Base-by-base conservation (phyloP, 352 stramenopile species). In the Pythium phragmiticola region DNA sequence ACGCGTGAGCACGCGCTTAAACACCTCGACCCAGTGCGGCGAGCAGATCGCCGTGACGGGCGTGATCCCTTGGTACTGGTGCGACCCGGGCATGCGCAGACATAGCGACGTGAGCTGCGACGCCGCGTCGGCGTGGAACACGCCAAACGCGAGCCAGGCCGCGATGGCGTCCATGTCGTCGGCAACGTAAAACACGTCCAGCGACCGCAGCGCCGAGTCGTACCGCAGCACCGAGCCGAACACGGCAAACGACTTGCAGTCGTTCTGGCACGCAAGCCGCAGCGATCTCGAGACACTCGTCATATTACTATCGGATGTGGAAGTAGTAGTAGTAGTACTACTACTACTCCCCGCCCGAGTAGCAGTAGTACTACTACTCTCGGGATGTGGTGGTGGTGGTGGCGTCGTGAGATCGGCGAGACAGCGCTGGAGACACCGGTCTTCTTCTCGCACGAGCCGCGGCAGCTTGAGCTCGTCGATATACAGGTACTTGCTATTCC, bases 141-240 rank as follows among this genome's bases (percentile, higher is more conserved):
- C 36, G 2, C 60, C 60, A 39, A 66, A 66, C 50, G 60, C 60
- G 26, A 66, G 39, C 60, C 60, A 66, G 7, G 60, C 60, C 1
- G 60, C 60, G 28, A 60, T 4, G 0, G 48, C 26, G 28, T 46
- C 42, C 60, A 60, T 66, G 17, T 66, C 51, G 13, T 12, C 3
- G 0, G 49, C 13, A 11, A 34, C 13, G 26, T 60, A 66, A 13
- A 26, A 43, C n/a, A 57, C 47, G 9, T 56, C 41, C 0, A 66
- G 34, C 33, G 52, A 41, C 14, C 33, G 50, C 14, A 66, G 7
- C 3, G 50, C 39, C 13, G 60, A 60, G 43, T 66, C 50, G 51
- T 58, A 66, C 8, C 60, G 41, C 33, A 55, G 42, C 48, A 50
- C 11, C 30, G 37, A 66, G 39, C 30, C 39, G 48, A 41, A 61